Evolutionary conservation across 2,329 filamentous ascomycete genomes (phyloP).

Genomic region (Didymella arachidicola): DNA sequence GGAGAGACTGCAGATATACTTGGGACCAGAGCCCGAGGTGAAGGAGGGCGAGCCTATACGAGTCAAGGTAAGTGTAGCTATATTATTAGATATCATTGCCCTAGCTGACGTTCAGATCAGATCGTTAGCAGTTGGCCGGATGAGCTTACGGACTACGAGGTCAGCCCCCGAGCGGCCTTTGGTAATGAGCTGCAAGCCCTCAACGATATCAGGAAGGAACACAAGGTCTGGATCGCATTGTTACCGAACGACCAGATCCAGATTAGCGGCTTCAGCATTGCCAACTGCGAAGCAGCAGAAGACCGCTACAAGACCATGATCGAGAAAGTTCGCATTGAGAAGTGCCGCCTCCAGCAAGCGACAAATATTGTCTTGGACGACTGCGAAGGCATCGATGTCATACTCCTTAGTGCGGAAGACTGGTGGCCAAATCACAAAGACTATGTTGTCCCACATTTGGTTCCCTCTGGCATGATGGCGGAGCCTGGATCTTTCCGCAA

Average conservation of each 20-base stretch:
- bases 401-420: slow-evolving; percentile 23
- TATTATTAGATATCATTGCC: background rate
- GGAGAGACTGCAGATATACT: slow-evolving; percentile 33
- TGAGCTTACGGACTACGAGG: slow-evolving; percentile 23
- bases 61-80: slow-evolving; percentile 17
- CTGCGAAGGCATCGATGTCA: slow-evolving; percentile 33
- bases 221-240: slow-evolving; percentile 41
- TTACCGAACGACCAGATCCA: slow-evolving; percentile 25
- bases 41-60: slow-evolving; percentile 15
- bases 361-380: slow-evolving; percentile 40
- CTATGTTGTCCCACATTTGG: slow-evolving; percentile 33
- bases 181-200: slow-evolving; percentile 40
- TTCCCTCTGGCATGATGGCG: slow-evolving; percentile 29
- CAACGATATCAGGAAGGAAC: slow-evolving; percentile 36
- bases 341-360: slow-evolving; percentile 17
- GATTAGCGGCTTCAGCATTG: slow-evolving; percentile 28
- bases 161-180: slow-evolving; percentile 38
- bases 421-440: slow-evolving; percentile 41
- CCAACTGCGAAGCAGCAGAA: slow-evolving; percentile 31
- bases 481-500: slow-evolving; percentile 34
- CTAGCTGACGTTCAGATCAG: slow-evolving; percentile 8
- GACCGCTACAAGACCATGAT: slow-evolving; percentile 33
- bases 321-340: slow-evolving; percentile 27
- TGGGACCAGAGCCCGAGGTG: slow-evolving; percentile 24
- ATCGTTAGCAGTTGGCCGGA: slow-evolving; percentile 35